Evolutionary conservation across 208 protist genomes (phyloP).

Genomic region (Trypanosoma vivax): DNA sequence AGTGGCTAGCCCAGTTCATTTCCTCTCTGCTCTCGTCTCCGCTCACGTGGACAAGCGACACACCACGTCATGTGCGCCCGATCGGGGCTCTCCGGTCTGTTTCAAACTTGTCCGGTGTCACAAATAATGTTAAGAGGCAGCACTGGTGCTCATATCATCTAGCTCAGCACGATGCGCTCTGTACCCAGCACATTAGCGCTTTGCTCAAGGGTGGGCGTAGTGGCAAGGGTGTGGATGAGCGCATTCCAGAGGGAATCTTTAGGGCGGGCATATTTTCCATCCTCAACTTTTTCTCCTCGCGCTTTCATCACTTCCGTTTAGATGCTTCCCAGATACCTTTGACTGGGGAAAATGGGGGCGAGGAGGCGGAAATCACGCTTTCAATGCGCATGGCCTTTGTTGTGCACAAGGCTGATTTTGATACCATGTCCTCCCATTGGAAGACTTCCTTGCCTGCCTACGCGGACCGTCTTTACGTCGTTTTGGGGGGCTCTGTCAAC

Average conservation of each 20-base stretch:
- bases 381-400: conserved; percentile 60
- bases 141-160: conserved; percentile 76
- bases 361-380: conserved; percentile 30
- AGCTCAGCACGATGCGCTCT: conserved; percentile 69
- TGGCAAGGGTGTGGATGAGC: conserved; percentile 36
- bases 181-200: conserved; percentile 69
- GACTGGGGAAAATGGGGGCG: neutral
- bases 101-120: neutral
- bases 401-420: conserved; percentile 17
- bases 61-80: conserved; percentile 60
- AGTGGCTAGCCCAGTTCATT: conserved; percentile 77
- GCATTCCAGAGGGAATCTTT: conserved; percentile 58
- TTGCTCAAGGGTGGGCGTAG: conserved; percentile 55
- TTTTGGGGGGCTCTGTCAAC: conserved; percentile 3
- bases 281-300: conserved; percentile 41
- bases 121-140: neutral
- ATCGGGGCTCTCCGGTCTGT: conserved; percentile 23
- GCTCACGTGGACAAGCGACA: conserved; percentile 57
- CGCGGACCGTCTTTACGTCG: conserved; percentile 11
- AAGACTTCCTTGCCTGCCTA: conserved; percentile 6
- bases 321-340: conserved; percentile 17
- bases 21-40: conserved; percentile 75
- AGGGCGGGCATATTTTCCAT: conserved; percentile 43
- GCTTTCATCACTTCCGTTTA: conserved; percentile 67
- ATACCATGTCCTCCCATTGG: conserved; percentile 19